Base-by-base conservation (phyloP, 2,329 filamentous ascomycete species). In the Cladosporium colombiae region DNA sequence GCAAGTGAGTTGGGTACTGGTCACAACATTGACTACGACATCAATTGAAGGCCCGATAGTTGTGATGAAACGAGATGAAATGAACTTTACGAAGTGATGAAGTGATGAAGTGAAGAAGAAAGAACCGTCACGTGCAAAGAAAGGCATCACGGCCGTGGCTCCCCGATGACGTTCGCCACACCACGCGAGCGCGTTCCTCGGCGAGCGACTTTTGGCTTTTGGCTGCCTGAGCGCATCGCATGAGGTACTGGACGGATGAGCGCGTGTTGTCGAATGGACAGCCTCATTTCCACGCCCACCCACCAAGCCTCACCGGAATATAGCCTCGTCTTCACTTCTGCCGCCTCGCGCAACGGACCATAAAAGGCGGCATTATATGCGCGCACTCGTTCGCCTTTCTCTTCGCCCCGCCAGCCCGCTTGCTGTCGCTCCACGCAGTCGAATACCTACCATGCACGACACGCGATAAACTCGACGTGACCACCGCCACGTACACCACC, bases 391-490 rank as follows among this genome's bases (percentile, higher is more conserved):
- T 31, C 37, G 37, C 40, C 33, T 40, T 16, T 37, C 31, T 29
- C 49, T 29, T 40, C 55, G 33, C 55, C 55, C 31, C 33, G 29
- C 29, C 55, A 14, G 18, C n/a, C 23, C 55, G 55, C 33, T 40
- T 37, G 29, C 55, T 57, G 31, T 40, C 33, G 21, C n/a, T 33
- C 29, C 21, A 16, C 55, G 55, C 21, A 40, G 1, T 35, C 55
- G 2, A 57, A n/a, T 25, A 33, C 40, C 37, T 25, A 33, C 40
- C 37, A 61, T 61, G 58, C 40, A 27, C 58, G 40, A 49, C 27
- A 50, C 58, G 40, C 58, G 25, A 49, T 61, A 61, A 31, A 49
- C 29, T 61, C 58, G 58, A 8, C 40, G 27, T 61, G 27, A 61
- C 33, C 40, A 49, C 40, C 18, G 25, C 37, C 40, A 35, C 31